Conservation (phyloP, 352 stramenopile genomes). For the Phytophthora litchii region DNA sequence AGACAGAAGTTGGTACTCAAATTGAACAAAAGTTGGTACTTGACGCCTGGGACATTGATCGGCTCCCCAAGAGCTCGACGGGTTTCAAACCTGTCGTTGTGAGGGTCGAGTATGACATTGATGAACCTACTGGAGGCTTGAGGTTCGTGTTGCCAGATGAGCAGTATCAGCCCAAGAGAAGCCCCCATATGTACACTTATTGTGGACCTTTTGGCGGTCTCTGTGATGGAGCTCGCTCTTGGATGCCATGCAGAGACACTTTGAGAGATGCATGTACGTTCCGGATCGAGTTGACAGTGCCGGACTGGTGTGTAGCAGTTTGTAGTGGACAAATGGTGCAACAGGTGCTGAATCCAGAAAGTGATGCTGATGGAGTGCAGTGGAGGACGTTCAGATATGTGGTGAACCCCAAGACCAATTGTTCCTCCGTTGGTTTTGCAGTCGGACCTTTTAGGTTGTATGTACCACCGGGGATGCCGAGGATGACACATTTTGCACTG, state of each 20-base stretch:
- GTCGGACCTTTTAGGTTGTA: constrained; percentile 82
- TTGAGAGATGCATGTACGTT: constrained; percentile 75
- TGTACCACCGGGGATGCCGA: constrained; percentile 74
- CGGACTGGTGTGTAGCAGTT: constrained; percentile 82
- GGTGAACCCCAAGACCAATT: constrained; percentile 82
- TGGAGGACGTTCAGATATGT: constrained; percentile 81
- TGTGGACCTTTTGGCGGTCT: constrained; percentile 81
- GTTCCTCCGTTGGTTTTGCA: constrained; percentile 80
- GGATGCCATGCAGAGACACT: constrained; percentile 86
- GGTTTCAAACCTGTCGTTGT: constrained; percentile 74
- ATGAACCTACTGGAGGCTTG: constrained; percentile 64
- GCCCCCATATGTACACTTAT: constrained; percentile 89
- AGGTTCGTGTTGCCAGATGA: constrained; percentile 79
- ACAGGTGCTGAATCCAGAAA: constrained; percentile 68
- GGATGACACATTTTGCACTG: constrained; percentile 85
- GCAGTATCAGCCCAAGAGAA: constrained; percentile 67
- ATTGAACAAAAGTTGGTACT: constrained; percentile 48
- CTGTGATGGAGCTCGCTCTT: constrained; percentile 82
- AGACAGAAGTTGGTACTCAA: constrained; percentile 42
- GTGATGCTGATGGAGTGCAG: constrained; percentile 43
- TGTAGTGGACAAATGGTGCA: constrained; percentile 87
- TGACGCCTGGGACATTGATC: constrained; percentile 75
- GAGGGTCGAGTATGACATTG: constrained; percentile 82
- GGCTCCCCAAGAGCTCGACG: constrained; percentile 68
- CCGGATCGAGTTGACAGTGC: constrained; percentile 78